A percentile compares a stretch with the other conserved stretches of the same genome.
Conservation (phyloP, 2,329 filamentous ascomycete species). For the Diaporthe velutina region DNA sequence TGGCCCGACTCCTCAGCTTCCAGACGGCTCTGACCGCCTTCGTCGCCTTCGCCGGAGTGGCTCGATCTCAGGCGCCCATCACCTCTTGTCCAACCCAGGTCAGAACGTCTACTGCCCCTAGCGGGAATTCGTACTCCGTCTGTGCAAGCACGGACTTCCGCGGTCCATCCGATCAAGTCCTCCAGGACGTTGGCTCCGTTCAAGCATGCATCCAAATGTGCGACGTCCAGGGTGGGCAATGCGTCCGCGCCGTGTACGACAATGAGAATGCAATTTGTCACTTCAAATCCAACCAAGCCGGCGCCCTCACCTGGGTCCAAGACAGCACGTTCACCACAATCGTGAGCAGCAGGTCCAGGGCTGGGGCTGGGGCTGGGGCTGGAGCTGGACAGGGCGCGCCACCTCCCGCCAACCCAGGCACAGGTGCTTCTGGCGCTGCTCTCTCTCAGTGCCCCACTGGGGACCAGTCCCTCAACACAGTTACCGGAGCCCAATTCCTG, state of each 20-base stretch:
- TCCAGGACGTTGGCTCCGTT: not conserved
- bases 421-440: not conserved
- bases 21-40: constrained; percentile 2
- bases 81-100: constrained; percentile 9
- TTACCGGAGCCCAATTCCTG: not conserved
- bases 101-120: not conserved
- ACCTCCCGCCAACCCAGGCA: not conserved
- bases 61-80: constrained; percentile 9
- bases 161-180: constrained; percentile 5
- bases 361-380: no score
- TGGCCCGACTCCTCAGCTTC: not conserved
- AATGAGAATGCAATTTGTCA: constrained; percentile 5
- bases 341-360: not conserved
- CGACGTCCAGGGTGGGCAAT: constrained; percentile 2
- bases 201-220: constrained; percentile 23
- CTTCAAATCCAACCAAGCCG: constrained; percentile 23
- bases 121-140: not conserved
- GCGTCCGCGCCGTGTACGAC: constrained; percentile 22
- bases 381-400: not conserved
- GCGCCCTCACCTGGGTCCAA: constrained; percentile 18
- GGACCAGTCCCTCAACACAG: constrained; percentile 3
- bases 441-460: constrained; percentile 16
- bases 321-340: constrained; percentile 7
- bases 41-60: not conserved
- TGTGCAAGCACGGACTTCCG: constrained; percentile 2